Evolutionary conservation across 1,139 yeast species (phyloP).

Genomic region (Lodderomyces metapsilosis): DNA sequence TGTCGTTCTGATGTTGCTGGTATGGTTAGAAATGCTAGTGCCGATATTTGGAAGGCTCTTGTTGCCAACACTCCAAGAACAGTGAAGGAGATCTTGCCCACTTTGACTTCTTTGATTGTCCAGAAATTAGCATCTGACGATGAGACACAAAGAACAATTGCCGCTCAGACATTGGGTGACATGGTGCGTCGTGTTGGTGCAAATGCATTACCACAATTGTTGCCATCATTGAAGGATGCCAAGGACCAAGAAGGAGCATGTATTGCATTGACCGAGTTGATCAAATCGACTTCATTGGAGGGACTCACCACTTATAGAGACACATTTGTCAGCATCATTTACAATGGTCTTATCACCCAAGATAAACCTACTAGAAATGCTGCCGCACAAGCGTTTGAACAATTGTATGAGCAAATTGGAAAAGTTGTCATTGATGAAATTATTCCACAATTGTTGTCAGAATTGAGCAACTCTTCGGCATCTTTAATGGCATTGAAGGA

Average conservation of each 20-base stretch:
- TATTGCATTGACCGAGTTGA: conserved; percentile 84
- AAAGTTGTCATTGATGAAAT: conserved; percentile 84
- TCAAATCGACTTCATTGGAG: conserved; percentile 68
- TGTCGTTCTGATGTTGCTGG: conserved; percentile 92
- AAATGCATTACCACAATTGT: conserved; percentile 75
- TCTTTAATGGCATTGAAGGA: conserved; percentile 90
- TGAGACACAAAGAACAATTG: conserved; percentile 77
- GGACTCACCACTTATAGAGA: conserved; percentile 66
- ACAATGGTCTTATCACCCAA: conserved; percentile 75
- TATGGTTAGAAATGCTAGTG: conserved; percentile 85
- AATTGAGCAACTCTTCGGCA: conserved; percentile 64
- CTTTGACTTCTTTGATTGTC: conserved; percentile 77
- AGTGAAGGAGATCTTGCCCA: conserved; percentile 88
- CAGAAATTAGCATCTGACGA: conserved; percentile 80
- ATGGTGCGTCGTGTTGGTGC: conserved; percentile 94
- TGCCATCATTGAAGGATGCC: conserved; percentile 83
- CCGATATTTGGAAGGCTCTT: conserved; percentile 95
- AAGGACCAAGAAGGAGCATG: conserved; percentile 96
- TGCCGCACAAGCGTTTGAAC: conserved; percentile 89
- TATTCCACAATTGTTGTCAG: conserved; percentile 75
- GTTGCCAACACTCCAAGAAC: conserved; percentile 96
- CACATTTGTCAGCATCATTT: conserved; percentile 69
- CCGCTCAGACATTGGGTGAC: conserved; percentile 94
- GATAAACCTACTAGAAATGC: conserved; percentile 78
- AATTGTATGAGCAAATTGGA: conserved; percentile 78